These are phyloP conservation scores for Glycine soja DNA, from an alignment of 306 rosid genomes.

Conservation along the genomic window DNA sequence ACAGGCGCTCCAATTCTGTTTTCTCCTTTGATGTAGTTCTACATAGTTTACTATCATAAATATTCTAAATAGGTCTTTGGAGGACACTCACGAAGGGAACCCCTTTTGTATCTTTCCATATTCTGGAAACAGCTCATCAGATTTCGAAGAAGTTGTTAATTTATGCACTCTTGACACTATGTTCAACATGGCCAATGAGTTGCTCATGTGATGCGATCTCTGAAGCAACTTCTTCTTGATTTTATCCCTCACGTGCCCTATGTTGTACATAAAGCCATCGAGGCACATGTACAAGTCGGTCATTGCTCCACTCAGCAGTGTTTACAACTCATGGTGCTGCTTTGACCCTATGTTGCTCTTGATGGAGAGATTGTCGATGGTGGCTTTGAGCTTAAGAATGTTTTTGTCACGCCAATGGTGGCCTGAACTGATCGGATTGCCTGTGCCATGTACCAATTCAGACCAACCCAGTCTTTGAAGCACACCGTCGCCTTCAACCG, in stretches of 20 bases:
- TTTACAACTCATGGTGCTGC: slow-evolving; percentile 56
- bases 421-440: too few species aligned
- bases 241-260: slow-evolving; percentile 43
- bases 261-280: slow-evolving; percentile 63
- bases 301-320: slow-evolving; percentile 79
- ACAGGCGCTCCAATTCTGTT: slow-evolving; percentile 96
- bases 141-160: background rate
- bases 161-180: slow-evolving; percentile 53
- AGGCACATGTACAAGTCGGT: slow-evolving; percentile 85
- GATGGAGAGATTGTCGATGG: slow-evolving; percentile 58
- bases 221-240: slow-evolving; percentile 49
- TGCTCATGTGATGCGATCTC: slow-evolving; percentile 70
- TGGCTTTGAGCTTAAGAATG: slow-evolving; percentile 54
- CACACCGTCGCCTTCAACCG: too few species aligned
- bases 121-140: slow-evolving; percentile 60
- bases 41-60: too few species aligned
- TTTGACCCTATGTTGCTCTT: slow-evolving; percentile 34
- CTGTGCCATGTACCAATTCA: too few species aligned
- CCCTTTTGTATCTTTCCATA: too few species aligned
- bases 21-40: too few species aligned
- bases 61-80: too few species aligned
- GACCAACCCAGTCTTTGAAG: too few species aligned
- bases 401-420: too few species aligned
- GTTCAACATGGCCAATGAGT: slow-evolving; percentile 72
- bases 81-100: slow-evolving; percentile 70